A percentile compares a stretch with the other conserved stretches of the same genome.
phyloP scores from a whole-genome alignment of 495 filamentous ascomycete species.

The Annulohypoxylon moriforme region DNA sequence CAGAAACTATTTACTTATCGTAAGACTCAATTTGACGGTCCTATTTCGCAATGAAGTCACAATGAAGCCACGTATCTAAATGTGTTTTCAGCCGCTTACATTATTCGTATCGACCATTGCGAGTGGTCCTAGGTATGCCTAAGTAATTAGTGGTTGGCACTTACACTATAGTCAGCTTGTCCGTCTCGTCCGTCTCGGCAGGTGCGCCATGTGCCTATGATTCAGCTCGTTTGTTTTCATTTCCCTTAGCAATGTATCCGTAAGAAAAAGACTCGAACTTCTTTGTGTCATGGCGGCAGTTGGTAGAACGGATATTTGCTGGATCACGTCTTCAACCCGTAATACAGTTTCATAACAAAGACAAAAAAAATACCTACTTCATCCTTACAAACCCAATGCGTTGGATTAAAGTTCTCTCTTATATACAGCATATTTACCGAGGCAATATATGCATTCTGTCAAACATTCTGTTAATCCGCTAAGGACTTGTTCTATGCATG shows the following conservation, averaged over 20 bases:
- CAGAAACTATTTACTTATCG: not conserved
- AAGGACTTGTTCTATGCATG: not conserved
- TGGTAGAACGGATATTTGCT: not conserved
- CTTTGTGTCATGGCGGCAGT: not conserved
- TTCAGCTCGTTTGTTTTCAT: not conserved
- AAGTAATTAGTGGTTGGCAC: not conserved
- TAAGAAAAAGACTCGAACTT: not conserved
- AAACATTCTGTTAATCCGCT: not conserved
- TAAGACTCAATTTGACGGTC: not conserved
- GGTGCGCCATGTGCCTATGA: conserved; percentile 1
- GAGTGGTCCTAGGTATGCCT: not conserved
- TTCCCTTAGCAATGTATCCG: not conserved
- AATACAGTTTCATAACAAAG: not conserved
- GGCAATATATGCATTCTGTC: not conserved
- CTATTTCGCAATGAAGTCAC: conserved; percentile 9
- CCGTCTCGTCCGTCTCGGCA: conserved; percentile 2
- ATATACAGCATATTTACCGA: not conserved
- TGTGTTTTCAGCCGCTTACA: conserved; percentile 18
- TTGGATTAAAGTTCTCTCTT: not conserved
- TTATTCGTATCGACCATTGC: conserved; percentile 18
- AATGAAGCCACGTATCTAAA: conserved; percentile 24
- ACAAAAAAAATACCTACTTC: not conserved
- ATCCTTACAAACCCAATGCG: not conserved
- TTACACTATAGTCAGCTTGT: conserved; percentile 3
- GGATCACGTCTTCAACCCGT: not conserved